Evolutionary conservation across 495 filamentous ascomycete genomes (phyloP).

Genomic region (Sordaria brevicollis): DNA sequence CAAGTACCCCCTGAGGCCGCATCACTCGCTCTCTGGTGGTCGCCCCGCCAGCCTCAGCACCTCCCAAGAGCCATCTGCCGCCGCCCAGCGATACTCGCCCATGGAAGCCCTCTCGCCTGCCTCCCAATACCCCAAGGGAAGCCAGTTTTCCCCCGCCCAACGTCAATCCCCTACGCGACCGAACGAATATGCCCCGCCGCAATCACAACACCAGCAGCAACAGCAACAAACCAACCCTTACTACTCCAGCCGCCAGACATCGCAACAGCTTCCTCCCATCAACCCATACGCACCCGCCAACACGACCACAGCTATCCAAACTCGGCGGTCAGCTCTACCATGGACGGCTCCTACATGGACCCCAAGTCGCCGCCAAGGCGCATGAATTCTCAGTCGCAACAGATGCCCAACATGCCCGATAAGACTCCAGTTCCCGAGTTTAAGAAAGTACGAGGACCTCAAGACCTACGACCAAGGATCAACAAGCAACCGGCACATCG

Average conservation of each 20-base stretch:
- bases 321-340: slow-evolving; percentile 49
- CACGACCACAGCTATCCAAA: slow-evolving; percentile 47
- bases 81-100: slow-evolving; percentile 86
- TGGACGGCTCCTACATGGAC: slow-evolving; percentile 67
- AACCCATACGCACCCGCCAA: slow-evolving; percentile 53
- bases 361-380: slow-evolving; percentile 57
- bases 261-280: slow-evolving; percentile 59
- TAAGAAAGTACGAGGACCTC: slow-evolving; percentile 56
- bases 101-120: slow-evolving; percentile 68
- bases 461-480: slow-evolving; percentile 72
- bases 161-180: slow-evolving; percentile 42
- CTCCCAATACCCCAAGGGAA: slow-evolving; percentile 39
- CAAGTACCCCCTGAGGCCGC: slow-evolving; percentile 68
- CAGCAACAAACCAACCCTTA: slow-evolving; percentile 29
- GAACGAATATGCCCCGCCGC: slow-evolving; percentile 30
- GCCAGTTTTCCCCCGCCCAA: slow-evolving; percentile 32
- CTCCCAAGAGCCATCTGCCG: slow-evolving; percentile 63
- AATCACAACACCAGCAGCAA: background rate
- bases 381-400: slow-evolving; percentile 31
- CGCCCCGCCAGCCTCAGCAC: slow-evolving; percentile 45
- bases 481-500: slow-evolving; percentile 84
- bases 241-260: slow-evolving; percentile 33
- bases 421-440: slow-evolving; percentile 82
- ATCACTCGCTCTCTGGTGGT: slow-evolving; percentile 43
- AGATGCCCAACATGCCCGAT: slow-evolving; percentile 38